A percentile compares a stretch with the other conserved stretches of the same genome.
phyloP scores from a whole-genome alignment of 169 alveolate species.

The Plasmodium blacklocki region DNA sequence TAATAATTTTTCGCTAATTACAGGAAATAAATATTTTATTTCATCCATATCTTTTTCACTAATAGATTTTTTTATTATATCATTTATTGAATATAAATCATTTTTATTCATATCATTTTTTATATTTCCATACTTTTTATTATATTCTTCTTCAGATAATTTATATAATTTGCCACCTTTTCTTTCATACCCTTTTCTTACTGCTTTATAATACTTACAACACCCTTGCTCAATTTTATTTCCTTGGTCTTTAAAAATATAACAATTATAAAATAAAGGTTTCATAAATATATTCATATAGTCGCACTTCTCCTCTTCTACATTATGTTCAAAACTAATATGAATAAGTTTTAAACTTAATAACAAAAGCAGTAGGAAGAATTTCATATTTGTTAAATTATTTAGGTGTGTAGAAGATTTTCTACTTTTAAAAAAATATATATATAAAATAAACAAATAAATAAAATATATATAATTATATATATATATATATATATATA shows the following conservation, averaged over 20 bases:
- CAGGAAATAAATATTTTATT: slow-evolving; percentile 32
- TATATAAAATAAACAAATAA: too few species aligned
- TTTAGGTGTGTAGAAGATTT: too few species aligned
- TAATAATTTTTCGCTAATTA: slow-evolving; percentile 36
- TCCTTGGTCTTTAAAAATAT: slow-evolving; percentile 8
- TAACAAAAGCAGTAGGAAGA: not conserved
- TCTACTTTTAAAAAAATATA: too few species aligned
- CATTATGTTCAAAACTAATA: slow-evolving; percentile 2
- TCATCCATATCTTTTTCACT: slow-evolving; percentile 38
- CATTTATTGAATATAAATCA: slow-evolving; percentile 30
- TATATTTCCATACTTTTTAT: not conserved
- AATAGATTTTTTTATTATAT: slow-evolving; percentile 20
- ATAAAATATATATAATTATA: too few species aligned
- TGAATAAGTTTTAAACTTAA: slow-evolving; percentile 20
- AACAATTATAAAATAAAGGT: slow-evolving; percentile 31
- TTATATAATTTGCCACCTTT: too few species aligned
- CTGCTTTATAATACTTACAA: slow-evolving; percentile 11
- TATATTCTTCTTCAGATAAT: not conserved
- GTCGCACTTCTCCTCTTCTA: slow-evolving; percentile 13
- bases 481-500: too few species aligned
- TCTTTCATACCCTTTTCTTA: slow-evolving; percentile 6
- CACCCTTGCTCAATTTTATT: not conserved
- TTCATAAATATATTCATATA: slow-evolving; percentile 29
- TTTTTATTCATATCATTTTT: not conserved
- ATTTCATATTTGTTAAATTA: too few species aligned